phyloP scores from a whole-genome alignment of 2,329 filamentous ascomycete genomes.

The Emmonsia crescens region DNA sequence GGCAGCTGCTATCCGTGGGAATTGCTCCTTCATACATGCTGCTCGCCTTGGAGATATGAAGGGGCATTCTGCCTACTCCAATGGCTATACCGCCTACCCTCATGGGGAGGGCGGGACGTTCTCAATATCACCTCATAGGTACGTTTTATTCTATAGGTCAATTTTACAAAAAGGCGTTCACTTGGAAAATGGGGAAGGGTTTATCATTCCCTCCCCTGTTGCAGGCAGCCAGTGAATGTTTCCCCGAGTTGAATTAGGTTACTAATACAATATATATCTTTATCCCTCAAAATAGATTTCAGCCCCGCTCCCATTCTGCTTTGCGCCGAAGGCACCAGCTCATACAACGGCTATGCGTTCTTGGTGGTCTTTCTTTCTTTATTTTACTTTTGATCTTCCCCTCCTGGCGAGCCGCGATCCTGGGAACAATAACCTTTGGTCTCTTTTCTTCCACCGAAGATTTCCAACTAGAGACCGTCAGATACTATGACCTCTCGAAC shows the following conservation, averaged over 20 bases:
- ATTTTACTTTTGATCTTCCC: conserved; percentile 64
- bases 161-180: too few relatives aligned
- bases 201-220: not conserved
- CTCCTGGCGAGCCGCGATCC: conserved; percentile 54
- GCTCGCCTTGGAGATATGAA: conserved; percentile 56
- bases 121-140: conserved; percentile 84
- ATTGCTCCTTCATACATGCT: conserved; percentile 20
- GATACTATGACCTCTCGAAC: conserved; percentile 90
- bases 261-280: not conserved
- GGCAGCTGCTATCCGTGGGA: not conserved
- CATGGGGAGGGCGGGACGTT: conserved; percentile 59
- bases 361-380: conserved; percentile 46
- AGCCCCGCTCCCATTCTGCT: conserved; percentile 66
- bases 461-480: conserved; percentile 81
- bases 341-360: conserved; percentile 54
- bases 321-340: conserved; percentile 63
- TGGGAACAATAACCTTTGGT: conserved; percentile 56
- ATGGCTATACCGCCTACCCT: conserved; percentile 62
- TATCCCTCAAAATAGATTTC: conserved; percentile 50
- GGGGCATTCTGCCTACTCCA: conserved; percentile 73
- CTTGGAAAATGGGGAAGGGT: not conserved
- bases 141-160: conserved; percentile 20
- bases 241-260: not conserved
- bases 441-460: conserved; percentile 57
- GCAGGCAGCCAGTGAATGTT: not conserved